Conservation (phyloP, 2,329 filamentous ascomycete species). For the Neonectria punicea region DNA sequence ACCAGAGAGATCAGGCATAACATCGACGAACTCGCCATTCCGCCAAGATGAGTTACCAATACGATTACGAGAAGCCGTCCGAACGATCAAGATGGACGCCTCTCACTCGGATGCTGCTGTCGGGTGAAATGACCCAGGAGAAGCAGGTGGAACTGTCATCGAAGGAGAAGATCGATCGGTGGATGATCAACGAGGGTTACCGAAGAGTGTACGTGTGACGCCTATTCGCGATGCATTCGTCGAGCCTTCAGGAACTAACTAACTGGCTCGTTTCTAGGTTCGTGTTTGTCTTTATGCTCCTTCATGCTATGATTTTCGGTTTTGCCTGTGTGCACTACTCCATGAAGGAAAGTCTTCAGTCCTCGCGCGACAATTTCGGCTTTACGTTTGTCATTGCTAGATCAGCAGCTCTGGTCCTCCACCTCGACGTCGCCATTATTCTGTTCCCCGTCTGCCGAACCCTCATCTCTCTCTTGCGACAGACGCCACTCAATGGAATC, state of each 20-base stretch:
- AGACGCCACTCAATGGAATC: constrained; percentile 85
- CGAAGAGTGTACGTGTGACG: constrained; percentile 75
- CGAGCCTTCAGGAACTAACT: not conserved
- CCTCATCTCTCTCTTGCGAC: constrained; percentile 81
- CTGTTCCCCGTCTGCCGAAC: constrained; percentile 86
- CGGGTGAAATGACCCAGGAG: constrained; percentile 83
- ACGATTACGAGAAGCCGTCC: constrained; percentile 55
- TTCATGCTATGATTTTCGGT: constrained; percentile 80
- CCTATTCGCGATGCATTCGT: not conserved
- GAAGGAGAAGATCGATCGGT: constrained; percentile 80
- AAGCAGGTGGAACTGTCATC: constrained; percentile 73
- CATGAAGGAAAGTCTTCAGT: constrained; percentile 78
- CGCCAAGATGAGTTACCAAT: constrained; percentile 43
- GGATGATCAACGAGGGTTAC: constrained; percentile 92
- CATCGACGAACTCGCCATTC: constrained; percentile 6
- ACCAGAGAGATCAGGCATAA: not conserved
- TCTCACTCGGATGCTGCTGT: constrained; percentile 83
- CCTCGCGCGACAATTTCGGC: constrained; percentile 75
- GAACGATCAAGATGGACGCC: constrained; percentile 86
- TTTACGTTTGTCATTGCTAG: constrained; percentile 81
- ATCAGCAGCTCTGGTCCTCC: constrained; percentile 79
- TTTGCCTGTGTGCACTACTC: constrained; percentile 85
- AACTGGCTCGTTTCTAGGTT: constrained; percentile 62
- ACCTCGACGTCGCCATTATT: constrained; percentile 83
- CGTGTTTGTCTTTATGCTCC: constrained; percentile 77